These are phyloP conservation scores for Suhomyces panamericanus DNA, from an alignment of 1,139 yeast species.

Conservation along the genomic window DNA sequence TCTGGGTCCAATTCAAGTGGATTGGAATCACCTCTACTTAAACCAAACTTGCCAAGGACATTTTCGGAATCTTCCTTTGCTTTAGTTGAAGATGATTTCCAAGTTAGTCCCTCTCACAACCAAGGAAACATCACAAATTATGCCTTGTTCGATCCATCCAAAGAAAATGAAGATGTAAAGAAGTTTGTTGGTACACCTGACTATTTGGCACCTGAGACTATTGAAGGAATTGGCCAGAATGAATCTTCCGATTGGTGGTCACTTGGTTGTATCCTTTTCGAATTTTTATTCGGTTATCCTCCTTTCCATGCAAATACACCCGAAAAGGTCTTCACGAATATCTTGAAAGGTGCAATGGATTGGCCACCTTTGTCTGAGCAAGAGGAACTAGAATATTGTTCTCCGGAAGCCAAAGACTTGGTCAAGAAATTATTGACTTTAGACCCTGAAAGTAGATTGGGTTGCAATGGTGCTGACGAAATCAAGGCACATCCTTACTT, in stretches of 20 bases:
- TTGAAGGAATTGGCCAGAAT: constrained; percentile 80
- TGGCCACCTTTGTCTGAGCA: constrained; percentile 71
- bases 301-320: constrained; percentile 91
- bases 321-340: constrained; percentile 77
- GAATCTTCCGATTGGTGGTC: constrained; percentile 99
- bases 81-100: constrained; percentile 49
- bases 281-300: constrained; percentile 88
- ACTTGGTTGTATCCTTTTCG: constrained; percentile 91
- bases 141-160: constrained; percentile 72
- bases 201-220: constrained; percentile 95
- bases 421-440: constrained; percentile 60
- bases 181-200: constrained; percentile 97
- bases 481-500: constrained; percentile 80
- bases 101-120: constrained; percentile 28
- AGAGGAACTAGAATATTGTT: constrained; percentile 54
- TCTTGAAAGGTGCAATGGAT: constrained; percentile 67
- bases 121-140: constrained; percentile 38
- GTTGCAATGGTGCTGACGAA: constrained; percentile 74
- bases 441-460: constrained; percentile 69
- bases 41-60: constrained; percentile 49
- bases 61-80: constrained; percentile 59
- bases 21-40: constrained; percentile 49
- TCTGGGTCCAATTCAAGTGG: constrained; percentile 40
- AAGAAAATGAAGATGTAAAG: constrained; percentile 39
- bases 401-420: constrained; percentile 73